Evolutionary conservation across 139 green algal species (phyloP).

Genomic region (Chlamydomonas urium): DNA sequence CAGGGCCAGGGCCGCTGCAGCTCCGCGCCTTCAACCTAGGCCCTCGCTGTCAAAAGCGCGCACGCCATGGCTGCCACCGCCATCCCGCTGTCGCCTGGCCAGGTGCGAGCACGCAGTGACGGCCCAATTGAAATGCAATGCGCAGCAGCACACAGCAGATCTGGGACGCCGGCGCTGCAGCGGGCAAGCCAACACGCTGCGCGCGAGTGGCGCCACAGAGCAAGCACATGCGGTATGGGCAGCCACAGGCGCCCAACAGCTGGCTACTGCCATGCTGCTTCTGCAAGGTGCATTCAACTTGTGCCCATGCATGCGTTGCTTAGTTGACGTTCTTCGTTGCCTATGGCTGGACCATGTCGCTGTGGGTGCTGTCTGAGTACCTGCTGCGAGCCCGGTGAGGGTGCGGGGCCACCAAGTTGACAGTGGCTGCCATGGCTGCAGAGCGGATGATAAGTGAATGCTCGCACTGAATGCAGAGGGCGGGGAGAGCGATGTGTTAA

Average conservation of each 20-base stretch:
- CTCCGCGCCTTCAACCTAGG: no score
- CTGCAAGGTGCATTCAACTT: not conserved
- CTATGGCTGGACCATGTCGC: constrained; percentile 33
- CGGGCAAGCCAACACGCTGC: not conserved
- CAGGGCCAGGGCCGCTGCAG: no score
- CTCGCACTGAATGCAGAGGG: not conserved
- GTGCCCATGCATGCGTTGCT: not conserved
- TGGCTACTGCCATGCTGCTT: not conserved
- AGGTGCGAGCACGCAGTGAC: not conserved
- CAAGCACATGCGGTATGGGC: no score
- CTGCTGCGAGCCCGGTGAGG: constrained; percentile 28
- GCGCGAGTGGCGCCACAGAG: no score
- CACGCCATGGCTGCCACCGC: not conserved
- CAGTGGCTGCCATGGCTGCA: not conserved
- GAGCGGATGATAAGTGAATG: not conserved
- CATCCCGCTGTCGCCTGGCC: not conserved
- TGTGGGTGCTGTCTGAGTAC: constrained; percentile 39
- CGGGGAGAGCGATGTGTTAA: not conserved
- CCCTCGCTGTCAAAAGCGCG: no score
- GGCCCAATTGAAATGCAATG: no score
- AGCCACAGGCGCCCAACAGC: no score
- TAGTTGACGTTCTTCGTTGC: constrained; percentile 49
- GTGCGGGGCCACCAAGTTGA: not conserved
- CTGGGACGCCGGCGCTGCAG: not conserved
- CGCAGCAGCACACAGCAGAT: no score